Evolutionary conservation across 2,329 filamentous ascomycete species (phyloP).

Genomic region (Aureobasidium mangrovei): DNA sequence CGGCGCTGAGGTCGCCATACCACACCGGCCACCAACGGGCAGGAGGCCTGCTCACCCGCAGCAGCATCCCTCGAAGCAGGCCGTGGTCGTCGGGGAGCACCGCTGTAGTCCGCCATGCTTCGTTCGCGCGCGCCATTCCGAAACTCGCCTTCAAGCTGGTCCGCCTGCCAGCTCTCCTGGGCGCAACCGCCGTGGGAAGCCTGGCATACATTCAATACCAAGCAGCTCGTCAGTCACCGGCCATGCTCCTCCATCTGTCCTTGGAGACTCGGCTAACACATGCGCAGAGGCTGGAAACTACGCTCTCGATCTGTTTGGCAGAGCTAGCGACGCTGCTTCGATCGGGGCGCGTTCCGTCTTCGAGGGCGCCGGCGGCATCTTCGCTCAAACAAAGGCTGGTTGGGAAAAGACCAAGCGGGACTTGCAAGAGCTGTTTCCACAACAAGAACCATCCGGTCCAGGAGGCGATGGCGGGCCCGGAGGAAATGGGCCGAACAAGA

Average conservation of each 20-base stretch:
- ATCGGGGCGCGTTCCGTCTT: slow-evolving; percentile 62
- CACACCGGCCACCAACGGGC: slow-evolving; percentile 24
- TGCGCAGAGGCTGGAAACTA: slow-evolving; percentile 60
- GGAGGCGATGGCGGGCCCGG: slow-evolving; percentile 30
- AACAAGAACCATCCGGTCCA: slow-evolving; percentile 22
- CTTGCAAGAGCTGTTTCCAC: slow-evolving; percentile 62
- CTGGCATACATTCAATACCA: slow-evolving; percentile 95
- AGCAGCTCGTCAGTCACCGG: slow-evolving; percentile 43
- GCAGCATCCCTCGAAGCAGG: slow-evolving; percentile 26
- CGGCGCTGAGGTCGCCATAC: slow-evolving; percentile 37
- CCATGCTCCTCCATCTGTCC: too few species aligned
- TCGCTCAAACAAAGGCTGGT: slow-evolving; percentile 67
- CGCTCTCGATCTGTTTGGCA: slow-evolving; percentile 65
- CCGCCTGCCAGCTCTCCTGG: slow-evolving; percentile 82
- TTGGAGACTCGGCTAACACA: background rate
- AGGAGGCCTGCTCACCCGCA: slow-evolving; percentile 30
- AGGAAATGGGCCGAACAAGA: slow-evolving; percentile 27
- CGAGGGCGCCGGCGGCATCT: slow-evolving; percentile 63
- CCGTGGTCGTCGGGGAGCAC: background rate
- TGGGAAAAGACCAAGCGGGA: slow-evolving; percentile 80
- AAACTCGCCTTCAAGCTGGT: slow-evolving; percentile 85
- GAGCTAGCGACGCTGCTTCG: slow-evolving; percentile 61
- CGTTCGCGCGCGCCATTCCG: slow-evolving; percentile 62
- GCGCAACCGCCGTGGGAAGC: slow-evolving; percentile 76
- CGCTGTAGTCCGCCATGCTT: slow-evolving; percentile 59